Base-by-base conservation (phyloP, 2,329 filamentous ascomycete genomes). In the Trichoderma simmonsii region DNA sequence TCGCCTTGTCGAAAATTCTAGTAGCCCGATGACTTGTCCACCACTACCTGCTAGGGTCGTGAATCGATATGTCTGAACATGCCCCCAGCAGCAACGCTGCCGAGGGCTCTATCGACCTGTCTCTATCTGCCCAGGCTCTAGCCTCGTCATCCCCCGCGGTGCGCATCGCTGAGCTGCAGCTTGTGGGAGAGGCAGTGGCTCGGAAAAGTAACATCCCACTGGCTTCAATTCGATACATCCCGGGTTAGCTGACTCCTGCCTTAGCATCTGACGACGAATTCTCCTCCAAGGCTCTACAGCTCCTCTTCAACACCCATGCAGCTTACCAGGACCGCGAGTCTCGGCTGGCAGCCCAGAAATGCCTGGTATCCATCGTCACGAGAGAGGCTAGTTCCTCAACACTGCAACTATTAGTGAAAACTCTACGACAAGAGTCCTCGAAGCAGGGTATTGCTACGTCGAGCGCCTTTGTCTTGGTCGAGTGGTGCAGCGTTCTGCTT, bases 251-350 rank as follows among this genome's bases (percentile, higher is more conserved):
- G 68, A 78, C 75, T 4, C 9, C 26, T 65, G 67, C 54, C 51
- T 36, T 71, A 74, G 54, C 75, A 87, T 87, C 83, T 73, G 80
- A 87, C 77, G 83, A 86, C 72, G 79, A 82, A 80, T 80, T 85
- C 60, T 81, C 86, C 67, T 82, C 89, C 70, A 82, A 85, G 65
- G 80, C 82, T 72, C 81, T 96, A 67, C 84, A 97, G 74, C 87
- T 94, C 39, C 88, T 99, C 36, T 95, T 98, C 83, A 90, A 90
- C 80, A 98, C 95, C 66, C 94, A 98, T 79, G 89, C 93, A 73
- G 90, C 92, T 76, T 99, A 98, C 82, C 85, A 90, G 81, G 96
- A 99, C 83, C 90, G 95, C 77, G 85, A 89, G 75, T 98, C 96
- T 59, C 90, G 96, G 76, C 88, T 90, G 76, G 94, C 93, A 48